Conservation (phyloP, 176 grass and related monocot species). For the Hordeum marinum region DNA sequence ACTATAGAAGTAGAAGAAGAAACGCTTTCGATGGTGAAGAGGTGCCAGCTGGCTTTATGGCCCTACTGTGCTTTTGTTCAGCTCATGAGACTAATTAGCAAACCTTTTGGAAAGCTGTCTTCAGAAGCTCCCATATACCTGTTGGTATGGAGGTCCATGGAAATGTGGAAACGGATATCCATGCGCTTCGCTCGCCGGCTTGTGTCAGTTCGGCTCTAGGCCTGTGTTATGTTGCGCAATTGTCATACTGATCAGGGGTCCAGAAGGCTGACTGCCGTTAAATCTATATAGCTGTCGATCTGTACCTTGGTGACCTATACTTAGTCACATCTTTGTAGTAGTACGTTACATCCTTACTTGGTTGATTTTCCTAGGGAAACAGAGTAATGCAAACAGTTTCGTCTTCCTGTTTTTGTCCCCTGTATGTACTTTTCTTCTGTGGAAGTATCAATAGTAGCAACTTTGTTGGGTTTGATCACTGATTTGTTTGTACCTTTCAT, state of each 20-base stretch:
- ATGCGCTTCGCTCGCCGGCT: not conserved
- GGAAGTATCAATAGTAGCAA: not conserved
- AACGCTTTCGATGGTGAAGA: not conserved
- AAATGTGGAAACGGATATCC: not conserved
- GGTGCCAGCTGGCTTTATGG: not conserved
- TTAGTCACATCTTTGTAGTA: not conserved
- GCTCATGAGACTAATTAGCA: not conserved
- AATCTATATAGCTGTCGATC: not conserved
- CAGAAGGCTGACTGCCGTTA: conserved; percentile 2
- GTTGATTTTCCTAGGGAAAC: not conserved
- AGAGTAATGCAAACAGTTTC: not conserved
- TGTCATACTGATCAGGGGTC: not conserved
- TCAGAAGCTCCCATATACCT: not conserved
- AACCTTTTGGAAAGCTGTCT: not conserved
- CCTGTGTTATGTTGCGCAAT: not conserved
- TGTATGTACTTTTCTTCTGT: not conserved
- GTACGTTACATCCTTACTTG: not conserved
- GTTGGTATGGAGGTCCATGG: not conserved
- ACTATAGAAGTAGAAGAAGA: conserved; percentile 10
- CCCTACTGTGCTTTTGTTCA: not conserved
- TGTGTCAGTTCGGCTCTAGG: not conserved
- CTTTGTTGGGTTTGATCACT: not conserved
- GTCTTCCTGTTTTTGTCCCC: not conserved
- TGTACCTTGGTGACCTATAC: not conserved
- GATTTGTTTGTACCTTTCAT: not conserved